phyloP scores from a whole-genome alignment of 345 rosid species.

The Cochlearia excelsa region DNA sequence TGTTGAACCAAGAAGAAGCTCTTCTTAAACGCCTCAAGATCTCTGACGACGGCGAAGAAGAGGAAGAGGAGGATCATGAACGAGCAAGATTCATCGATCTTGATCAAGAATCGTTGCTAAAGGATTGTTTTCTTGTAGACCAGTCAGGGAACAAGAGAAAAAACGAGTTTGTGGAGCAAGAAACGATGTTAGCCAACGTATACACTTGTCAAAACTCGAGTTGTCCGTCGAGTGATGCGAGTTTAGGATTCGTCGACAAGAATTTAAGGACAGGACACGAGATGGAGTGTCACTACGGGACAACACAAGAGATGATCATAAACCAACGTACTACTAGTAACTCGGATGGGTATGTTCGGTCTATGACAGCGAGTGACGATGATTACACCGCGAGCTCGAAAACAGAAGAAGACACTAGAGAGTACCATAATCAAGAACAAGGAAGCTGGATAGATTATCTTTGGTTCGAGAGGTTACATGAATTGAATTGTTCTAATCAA shows the following conservation, averaged over 20 bases:
- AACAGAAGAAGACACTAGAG: constrained; percentile 4
- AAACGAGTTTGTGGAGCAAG: constrained; percentile 18
- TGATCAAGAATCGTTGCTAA: constrained; percentile 12
- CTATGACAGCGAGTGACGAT: constrained; percentile 32
- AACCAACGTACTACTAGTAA: constrained; percentile 11
- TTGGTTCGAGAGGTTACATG: constrained; percentile 25
- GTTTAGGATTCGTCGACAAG: constrained; percentile 40
- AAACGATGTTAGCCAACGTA: constrained; percentile 3
- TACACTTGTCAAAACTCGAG: constrained; percentile 38
- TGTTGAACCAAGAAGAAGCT: constrained; percentile 57
- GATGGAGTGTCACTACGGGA: constrained; percentile 27
- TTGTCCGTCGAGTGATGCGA: constrained; percentile 40
- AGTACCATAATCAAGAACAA: not conserved
- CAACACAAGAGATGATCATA: constrained; percentile 8
- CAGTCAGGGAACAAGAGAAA: constrained; percentile 17
- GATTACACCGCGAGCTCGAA: constrained; percentile 27
- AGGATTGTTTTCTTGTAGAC: constrained; percentile 1
- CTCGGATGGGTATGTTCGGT: constrained; percentile 23
- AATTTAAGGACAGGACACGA: constrained; percentile 47
- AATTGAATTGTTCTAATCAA: constrained; percentile 25
- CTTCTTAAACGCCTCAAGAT: constrained; percentile 41
- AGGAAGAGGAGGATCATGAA: constrained; percentile 22
- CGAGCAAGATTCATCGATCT: not conserved
- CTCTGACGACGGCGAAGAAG: constrained; percentile 30
- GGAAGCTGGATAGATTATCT: constrained; percentile 26